Evolutionary conservation across 179 eudicot species (phyloP).

Genomic region (Gypsophila paniculata): DNA sequence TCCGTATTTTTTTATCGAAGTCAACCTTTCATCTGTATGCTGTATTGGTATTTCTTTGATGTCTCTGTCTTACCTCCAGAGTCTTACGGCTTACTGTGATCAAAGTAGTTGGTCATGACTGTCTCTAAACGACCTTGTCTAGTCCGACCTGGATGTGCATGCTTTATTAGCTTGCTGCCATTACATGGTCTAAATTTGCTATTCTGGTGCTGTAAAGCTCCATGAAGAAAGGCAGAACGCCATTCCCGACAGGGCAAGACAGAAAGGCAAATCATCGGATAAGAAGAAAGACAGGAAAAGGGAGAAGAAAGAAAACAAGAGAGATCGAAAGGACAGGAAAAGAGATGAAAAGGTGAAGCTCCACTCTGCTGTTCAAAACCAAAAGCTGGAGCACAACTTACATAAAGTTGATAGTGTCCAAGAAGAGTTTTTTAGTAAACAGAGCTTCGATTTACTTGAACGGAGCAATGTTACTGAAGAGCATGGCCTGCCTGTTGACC

Average conservation of each 20-base stretch:
- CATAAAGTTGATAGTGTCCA: neutral
- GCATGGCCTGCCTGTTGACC: slow-evolving; percentile 37
- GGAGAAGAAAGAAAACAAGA: slow-evolving; percentile 27
- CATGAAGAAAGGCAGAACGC: slow-evolving; percentile 50
- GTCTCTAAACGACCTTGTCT: neutral
- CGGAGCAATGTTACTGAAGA: slow-evolving; percentile 61
- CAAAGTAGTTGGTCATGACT: neutral
- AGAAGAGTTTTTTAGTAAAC: slow-evolving; percentile 8
- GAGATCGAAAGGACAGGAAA: slow-evolving; percentile 19
- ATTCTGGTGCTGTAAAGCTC: slow-evolving; percentile 83
- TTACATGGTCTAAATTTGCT: slow-evolving; percentile 48
- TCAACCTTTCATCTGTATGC: neutral
- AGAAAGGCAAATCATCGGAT: slow-evolving; percentile 25
- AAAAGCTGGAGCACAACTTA: slow-evolving; percentile 9
- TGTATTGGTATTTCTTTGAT: no score
- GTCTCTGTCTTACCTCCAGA: neutral
- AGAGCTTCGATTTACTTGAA: slow-evolving; percentile 40
- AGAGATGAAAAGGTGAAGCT: slow-evolving; percentile 23
- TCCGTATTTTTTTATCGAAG: neutral
- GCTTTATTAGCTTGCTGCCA: slow-evolving; percentile 30
- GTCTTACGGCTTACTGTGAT: neutral
- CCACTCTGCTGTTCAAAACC: neutral
- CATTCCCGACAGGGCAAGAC: slow-evolving; percentile 23
- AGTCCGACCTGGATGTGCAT: slow-evolving; percentile 29
- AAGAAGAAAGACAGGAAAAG: slow-evolving; percentile 17